Evolutionary conservation across 345 rosid genomes (phyloP), one percentile per base, ranked within the genome.

Genomic region (Bruguiera sexangula): DNA sequence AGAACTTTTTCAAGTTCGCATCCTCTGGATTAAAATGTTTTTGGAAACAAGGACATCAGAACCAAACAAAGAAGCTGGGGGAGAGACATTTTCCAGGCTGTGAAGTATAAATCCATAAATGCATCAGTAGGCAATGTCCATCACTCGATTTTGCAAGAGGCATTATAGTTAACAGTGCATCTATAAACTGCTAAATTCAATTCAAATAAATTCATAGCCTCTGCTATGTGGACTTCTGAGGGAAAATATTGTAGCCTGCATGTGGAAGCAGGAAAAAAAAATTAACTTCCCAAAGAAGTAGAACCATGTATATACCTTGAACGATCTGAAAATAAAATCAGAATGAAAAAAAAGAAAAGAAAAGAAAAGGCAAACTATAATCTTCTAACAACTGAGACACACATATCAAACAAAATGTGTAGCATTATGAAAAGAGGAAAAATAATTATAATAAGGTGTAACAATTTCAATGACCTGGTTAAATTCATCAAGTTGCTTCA

Each of bases 11-110:
- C 82, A 87, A 73, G 73, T 82, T 85, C 34, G 78, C 67, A 72
- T 92, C 97, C 54, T 92, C 96, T 53, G 78, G 78, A 65, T 82
- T 88, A 32, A 62, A 74, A 73, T 92, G 88, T 80, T 88, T 92
- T 96, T 92, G 86, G 36, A 76, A 27, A 68, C 32, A 78, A 67
- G 55, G 63, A 67, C 63, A 77, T 54, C 21, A 71, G 69, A 62
- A 50, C 36, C 76, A 54, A 78, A 64, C 69, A 77, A 24, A 73
- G 6, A 18, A 24, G 52, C 64, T 63, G 19, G 69, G 34, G 36
- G 36, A 6, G 36, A 34, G 36, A 34, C 36, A 34, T 34, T 34
- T 6, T 34, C n/a, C 57, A 53, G 70, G 30, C 8, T 27, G 19
- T 54, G 52, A 26, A 0, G 20, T 37, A 37, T 8, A 37, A 37